Conservation (phyloP, 495 filamentous ascomycete species). For the Penicillium robsamsonii region DNA sequence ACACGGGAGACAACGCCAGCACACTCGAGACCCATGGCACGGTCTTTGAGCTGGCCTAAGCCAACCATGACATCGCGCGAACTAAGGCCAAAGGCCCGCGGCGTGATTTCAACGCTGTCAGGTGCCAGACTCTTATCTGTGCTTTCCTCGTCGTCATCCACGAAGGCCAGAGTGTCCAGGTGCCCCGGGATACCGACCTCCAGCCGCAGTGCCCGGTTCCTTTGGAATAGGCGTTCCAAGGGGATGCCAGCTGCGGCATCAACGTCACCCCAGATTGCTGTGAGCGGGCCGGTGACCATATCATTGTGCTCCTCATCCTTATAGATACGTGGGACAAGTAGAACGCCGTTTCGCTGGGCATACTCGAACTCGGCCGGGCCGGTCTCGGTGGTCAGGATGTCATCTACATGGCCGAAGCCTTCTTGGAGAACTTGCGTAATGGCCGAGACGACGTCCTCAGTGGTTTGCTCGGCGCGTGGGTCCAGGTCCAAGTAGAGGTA, state of each 20-base stretch:
- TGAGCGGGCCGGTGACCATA: too few relatives aligned
- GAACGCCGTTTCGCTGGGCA: too few relatives aligned
- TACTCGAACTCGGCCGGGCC: too few relatives aligned
- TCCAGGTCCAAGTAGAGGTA: conserved; percentile 25
- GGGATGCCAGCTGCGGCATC: neutral
- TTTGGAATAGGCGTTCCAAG: neutral
- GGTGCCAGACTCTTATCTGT: neutral
- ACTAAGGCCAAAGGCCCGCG: neutral
- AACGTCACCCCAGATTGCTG: too few relatives aligned
- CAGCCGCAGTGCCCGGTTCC: neutral
- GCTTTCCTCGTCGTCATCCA: neutral
- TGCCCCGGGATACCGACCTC: neutral
- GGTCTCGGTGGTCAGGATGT: too few relatives aligned
- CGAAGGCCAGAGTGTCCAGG: neutral
- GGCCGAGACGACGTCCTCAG: too few relatives aligned
- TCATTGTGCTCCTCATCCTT: too few relatives aligned
- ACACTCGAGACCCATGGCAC: conserved; percentile 41
- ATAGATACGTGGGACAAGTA: too few relatives aligned
- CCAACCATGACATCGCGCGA: neutral
- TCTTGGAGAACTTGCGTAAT: too few relatives aligned
- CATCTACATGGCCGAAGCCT: too few relatives aligned
- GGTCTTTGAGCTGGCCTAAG: conserved; percentile 34
- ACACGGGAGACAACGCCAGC: conserved; percentile 39
- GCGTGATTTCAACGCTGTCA: neutral
- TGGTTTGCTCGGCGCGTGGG: too few relatives aligned